Evolutionary conservation across 495 filamentous ascomycete species (phyloP), one percentile per base, ranked within the genome.

Genomic region (Bacidia rubella): DNA sequence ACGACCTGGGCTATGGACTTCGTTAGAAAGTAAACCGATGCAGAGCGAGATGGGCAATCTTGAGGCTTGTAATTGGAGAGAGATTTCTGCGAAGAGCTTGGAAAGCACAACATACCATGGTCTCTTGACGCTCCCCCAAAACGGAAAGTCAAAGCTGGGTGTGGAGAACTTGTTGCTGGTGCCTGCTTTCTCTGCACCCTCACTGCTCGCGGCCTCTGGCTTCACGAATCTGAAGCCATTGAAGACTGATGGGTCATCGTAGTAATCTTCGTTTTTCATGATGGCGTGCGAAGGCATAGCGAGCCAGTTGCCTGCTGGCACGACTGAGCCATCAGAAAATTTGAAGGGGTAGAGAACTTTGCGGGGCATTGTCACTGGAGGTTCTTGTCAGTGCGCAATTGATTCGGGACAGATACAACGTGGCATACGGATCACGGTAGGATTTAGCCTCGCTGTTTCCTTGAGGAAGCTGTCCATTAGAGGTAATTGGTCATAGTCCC

Each of bases 401-500:
- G 47, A 49, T 23, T 19, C 26, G 10, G 5, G 7, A 10, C 29
- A 9, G 42, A 19, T 51, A 5, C 19, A 5, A 52, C 35, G 12
- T 11, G 23, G 38, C 58, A 47, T 55, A 60, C 57, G 5, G 4
- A 59, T 46, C 10, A 35, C 47, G 39, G 52, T 44, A 1, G 58
- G 57, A 24, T 42, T 53, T 25, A 61, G 52, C 9, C 58, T 51
- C 17, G 57, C 52, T 23, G 58, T 53, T 39, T 61, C 58, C 45
- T 61, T 61, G 1, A 61, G 23, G 44, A 61, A 61, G 35, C 58
- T 61, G 43, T 61, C 58, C 7, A 61, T n/a, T 2, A 15, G 25
- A 3, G 26, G 26, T 32, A 40, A 47, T 59, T 50, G 1, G 58
- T 56, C 57, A 59, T 61, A 19, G 58, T 53, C 49, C 47, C 12